Evolutionary conservation across 306 rosid species (phyloP).

Genomic region (Cicer chorassanicum): DNA sequence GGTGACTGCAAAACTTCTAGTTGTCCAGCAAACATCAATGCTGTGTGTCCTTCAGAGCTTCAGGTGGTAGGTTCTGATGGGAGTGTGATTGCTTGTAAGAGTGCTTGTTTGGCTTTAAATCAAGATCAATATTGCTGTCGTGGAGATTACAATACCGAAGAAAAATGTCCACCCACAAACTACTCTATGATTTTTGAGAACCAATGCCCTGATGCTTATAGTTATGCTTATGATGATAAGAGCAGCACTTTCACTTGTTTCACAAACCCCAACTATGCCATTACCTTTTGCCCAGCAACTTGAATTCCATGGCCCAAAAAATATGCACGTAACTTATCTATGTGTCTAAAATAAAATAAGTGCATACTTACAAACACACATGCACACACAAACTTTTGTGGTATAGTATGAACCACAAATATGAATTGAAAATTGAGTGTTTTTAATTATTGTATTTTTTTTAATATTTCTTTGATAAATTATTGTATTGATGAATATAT

Average conservation of each 20-base stretch:
- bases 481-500: too few relatives aligned
- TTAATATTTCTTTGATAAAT: too few relatives aligned
- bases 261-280: constrained; percentile 51
- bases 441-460: too few relatives aligned
- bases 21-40: constrained; percentile 49
- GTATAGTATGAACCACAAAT: too few relatives aligned
- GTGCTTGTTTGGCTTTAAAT: constrained; percentile 64
- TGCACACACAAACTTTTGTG: too few relatives aligned
- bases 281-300: constrained; percentile 62
- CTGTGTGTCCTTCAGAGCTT: constrained; percentile 46
- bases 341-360: neutral
- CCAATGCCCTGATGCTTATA: constrained; percentile 34
- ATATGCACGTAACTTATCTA: too few relatives aligned
- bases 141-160: constrained; percentile 8
- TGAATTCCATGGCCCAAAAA: neutral
- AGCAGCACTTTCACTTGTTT: constrained; percentile 58
- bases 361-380: too few relatives aligned
- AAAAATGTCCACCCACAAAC: constrained; percentile 57
- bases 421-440: too few relatives aligned
- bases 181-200: too few relatives aligned
- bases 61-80: constrained; percentile 47
- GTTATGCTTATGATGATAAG: constrained; percentile 65
- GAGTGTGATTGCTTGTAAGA: constrained; percentile 61
- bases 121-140: constrained; percentile 60
- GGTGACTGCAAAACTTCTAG: constrained; percentile 41